Conservation (phyloP, 2,329 filamentous ascomycete genomes). For the Aureobasidium mangrovei region DNA sequence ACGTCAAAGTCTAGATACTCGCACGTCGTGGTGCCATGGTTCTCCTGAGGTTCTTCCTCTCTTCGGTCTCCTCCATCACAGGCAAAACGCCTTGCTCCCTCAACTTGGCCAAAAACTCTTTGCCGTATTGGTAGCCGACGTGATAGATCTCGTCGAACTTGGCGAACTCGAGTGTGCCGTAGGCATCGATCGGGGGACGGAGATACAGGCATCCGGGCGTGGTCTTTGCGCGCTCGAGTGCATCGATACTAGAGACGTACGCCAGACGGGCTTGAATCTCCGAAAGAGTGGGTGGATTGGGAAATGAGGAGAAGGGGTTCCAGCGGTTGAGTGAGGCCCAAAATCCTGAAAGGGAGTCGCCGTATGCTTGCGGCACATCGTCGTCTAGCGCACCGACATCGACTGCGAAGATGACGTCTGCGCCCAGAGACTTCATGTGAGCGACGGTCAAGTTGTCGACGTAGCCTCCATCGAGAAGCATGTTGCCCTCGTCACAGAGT, state of each 20-base stretch:
- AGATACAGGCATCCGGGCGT: constrained; percentile 91
- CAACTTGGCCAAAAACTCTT: constrained; percentile 67
- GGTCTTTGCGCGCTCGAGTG: constrained; percentile 83
- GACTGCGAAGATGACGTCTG: constrained; percentile 88
- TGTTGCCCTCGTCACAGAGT: constrained; percentile 90
- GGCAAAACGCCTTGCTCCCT: constrained; percentile 69
- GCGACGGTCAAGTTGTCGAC: constrained; percentile 94
- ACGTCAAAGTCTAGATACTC: constrained; percentile 30
- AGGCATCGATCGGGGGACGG: constrained; percentile 86
- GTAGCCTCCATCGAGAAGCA: constrained; percentile 94
- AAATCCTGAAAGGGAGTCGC: constrained; percentile 86
- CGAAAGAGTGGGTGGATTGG: constrained; percentile 87
- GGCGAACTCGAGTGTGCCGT: constrained; percentile 89
- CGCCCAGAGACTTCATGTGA: constrained; percentile 91
- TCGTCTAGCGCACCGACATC: constrained; percentile 92
- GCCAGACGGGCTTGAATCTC: constrained; percentile 93
- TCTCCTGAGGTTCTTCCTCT: constrained; percentile 41
- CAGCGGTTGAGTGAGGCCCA: constrained; percentile 94
- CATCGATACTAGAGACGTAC: constrained; percentile 91
- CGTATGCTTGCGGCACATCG: constrained; percentile 82
- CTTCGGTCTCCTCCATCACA: constrained; percentile 42
- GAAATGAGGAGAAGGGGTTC: constrained; percentile 84
- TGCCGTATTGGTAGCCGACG: constrained; percentile 78
- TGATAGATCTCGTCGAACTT: constrained; percentile 97
- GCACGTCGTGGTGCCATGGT: constrained; percentile 45